phyloP scores from a whole-genome alignment of 495 filamentous ascomycete genomes.

The Aspergillus conjunctus region DNA sequence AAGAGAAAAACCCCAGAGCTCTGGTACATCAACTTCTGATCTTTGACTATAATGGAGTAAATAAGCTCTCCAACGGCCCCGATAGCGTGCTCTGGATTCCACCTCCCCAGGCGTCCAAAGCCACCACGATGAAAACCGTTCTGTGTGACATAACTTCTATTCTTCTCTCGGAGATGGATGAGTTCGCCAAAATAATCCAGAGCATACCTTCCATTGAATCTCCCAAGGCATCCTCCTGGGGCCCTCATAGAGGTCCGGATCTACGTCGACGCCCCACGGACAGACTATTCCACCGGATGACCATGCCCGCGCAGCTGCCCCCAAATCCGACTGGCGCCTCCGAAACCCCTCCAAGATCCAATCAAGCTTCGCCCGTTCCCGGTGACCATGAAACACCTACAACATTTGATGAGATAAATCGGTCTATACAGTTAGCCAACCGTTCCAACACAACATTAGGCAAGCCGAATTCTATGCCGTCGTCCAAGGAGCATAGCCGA shows the following conservation, averaged over 20 bases:
- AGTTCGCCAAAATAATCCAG: slow-evolving; percentile 82
- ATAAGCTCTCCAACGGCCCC: slow-evolving; percentile 45
- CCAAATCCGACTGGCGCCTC: slow-evolving; percentile 54
- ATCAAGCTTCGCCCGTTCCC: slow-evolving; percentile 46
- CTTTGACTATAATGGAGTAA: slow-evolving; percentile 64
- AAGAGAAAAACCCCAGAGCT: slow-evolving; percentile 70
- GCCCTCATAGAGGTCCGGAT: slow-evolving; percentile 48
- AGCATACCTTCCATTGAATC: slow-evolving; percentile 78
- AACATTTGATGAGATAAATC: slow-evolving; percentile 71
- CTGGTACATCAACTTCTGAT: slow-evolving; percentile 77
- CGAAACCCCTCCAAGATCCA: slow-evolving; percentile 55
- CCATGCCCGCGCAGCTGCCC: slow-evolving; percentile 67
- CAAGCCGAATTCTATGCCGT: slow-evolving; percentile 38
- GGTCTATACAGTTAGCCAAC: slow-evolving; percentile 47
- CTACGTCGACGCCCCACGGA: slow-evolving; percentile 49
- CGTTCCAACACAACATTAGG: slow-evolving; percentile 37
- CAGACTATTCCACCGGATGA: slow-evolving; percentile 66
- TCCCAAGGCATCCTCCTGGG: slow-evolving; percentile 56
- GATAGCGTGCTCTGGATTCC: slow-evolving; percentile 69
- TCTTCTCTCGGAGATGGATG: slow-evolving; percentile 83
- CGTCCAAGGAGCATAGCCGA: slow-evolving; percentile 58
- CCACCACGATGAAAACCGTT: slow-evolving; percentile 91
- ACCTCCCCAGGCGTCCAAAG: slow-evolving; percentile 65
- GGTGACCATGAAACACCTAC: slow-evolving; percentile 60
- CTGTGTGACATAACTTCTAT: slow-evolving; percentile 89